These are phyloP conservation scores for Hydnum rufescens DNA, from an alignment of 768 basidiomycete genomes.

Conservation along the genomic window DNA sequence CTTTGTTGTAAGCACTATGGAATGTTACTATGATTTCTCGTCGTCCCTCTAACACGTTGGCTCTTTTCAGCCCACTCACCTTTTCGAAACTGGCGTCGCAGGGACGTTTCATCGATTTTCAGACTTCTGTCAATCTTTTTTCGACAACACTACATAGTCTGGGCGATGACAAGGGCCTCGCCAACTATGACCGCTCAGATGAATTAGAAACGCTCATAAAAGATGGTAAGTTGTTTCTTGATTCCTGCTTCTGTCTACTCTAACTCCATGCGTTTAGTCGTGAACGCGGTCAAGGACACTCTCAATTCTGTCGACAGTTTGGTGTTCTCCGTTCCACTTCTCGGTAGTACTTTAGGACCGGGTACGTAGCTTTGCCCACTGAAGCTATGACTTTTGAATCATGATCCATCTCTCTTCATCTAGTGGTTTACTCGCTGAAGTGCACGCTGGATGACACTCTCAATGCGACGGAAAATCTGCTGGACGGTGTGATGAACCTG, in stretches of 20 bases:
- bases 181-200: background rate
- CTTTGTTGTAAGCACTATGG: background rate
- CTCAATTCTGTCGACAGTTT: background rate
- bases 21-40: background rate
- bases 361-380: background rate
- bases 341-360: background rate
- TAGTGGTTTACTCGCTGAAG: background rate
- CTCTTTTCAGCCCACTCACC: background rate
- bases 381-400: background rate
- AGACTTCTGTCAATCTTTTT: background rate
- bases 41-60: background rate
- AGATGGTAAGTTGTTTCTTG: background rate
- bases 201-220: background rate
- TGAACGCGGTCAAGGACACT: background rate
- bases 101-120: background rate
- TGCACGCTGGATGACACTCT: background rate
- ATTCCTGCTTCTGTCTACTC: background rate
- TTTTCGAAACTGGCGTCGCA: background rate
- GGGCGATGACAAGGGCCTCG: background rate
- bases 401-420: background rate
- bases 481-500: background rate
- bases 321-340: background rate
- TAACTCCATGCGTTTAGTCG: background rate
- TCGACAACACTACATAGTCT: background rate
- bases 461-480: background rate